Evolutionary conservation across 2,329 filamentous ascomycete genomes (phyloP).

Genomic region (Nectriaceae sp.): DNA sequence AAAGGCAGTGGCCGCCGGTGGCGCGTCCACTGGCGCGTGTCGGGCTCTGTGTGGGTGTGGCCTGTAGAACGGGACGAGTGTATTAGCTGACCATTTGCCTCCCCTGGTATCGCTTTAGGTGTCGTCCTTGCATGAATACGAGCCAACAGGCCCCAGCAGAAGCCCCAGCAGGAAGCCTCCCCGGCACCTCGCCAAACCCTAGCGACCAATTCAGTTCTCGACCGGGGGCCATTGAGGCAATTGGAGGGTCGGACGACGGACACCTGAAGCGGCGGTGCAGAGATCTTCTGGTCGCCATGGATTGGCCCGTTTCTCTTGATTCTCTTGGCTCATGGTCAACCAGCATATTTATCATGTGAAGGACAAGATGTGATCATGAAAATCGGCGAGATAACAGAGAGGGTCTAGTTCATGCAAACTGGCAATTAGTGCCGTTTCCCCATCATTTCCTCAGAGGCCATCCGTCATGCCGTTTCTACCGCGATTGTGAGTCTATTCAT

Average conservation of each 20-base stretch:
- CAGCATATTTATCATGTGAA: too few relatives aligned
- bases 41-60: slow-evolving; percentile 23
- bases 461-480: too few relatives aligned
- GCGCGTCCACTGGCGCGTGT: slow-evolving; percentile 23
- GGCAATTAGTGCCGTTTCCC: too few relatives aligned
- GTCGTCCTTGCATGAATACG: slow-evolving; percentile 29
- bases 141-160: slow-evolving; percentile 15
- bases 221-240: neutral
- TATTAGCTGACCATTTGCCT: slow-evolving; percentile 15
- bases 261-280: neutral
- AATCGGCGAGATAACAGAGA: too few relatives aligned
- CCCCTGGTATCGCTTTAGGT: slow-evolving; percentile 2
- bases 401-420: too few relatives aligned
- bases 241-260: neutral
- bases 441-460: too few relatives aligned
- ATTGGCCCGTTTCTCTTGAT: too few relatives aligned
- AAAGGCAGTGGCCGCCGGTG: slow-evolving; percentile 9
- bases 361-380: too few relatives aligned
- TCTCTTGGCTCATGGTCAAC: too few relatives aligned
- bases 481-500: too few relatives aligned
- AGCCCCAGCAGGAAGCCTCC: neutral
- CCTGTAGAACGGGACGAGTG: slow-evolving; percentile 21
- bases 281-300: too few relatives aligned
- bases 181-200: neutral
- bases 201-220: neutral